These are phyloP conservation scores for Solanum lignicaule DNA, from an alignment of 257 asterid species.

Conservation along the genomic window DNA sequence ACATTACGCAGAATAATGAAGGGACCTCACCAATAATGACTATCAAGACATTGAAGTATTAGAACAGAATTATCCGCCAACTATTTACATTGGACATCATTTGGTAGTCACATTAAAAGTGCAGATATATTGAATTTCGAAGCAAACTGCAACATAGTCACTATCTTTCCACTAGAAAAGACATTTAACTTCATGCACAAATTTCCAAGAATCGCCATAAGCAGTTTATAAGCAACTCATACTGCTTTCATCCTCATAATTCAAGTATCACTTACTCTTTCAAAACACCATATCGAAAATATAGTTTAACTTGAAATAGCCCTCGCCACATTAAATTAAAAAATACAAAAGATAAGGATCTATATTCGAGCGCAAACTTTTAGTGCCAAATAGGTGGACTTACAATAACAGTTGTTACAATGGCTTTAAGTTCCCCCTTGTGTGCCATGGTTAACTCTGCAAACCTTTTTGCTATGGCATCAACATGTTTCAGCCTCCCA, in stretches of 20 bases:
- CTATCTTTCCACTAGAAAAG: not conserved
- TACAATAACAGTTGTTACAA: conserved; percentile 80
- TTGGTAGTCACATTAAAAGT: not conserved
- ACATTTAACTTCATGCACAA: not conserved
- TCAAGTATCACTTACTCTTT: not conserved
- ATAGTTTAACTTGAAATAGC: not conserved
- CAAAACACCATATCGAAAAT: not conserved
- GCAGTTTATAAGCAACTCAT: not conserved
- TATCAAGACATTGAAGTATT: not conserved
- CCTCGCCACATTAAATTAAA: not conserved
- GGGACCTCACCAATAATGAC: not conserved
- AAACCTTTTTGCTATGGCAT: conserved; percentile 42
- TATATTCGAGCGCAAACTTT: not conserved
- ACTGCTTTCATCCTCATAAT: not conserved
- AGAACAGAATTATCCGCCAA: not conserved
- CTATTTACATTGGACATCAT: not conserved
- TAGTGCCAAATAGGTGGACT: conserved; percentile 19
- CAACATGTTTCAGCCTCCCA: conserved; percentile 64
- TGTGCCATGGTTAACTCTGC: conserved; percentile 80
- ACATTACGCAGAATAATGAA: not conserved
- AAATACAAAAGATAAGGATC: not conserved
- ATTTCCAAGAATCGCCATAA: not conserved
- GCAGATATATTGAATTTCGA: not conserved
- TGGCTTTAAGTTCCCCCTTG: conserved; percentile 77
- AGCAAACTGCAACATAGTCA: not conserved